phyloP scores from a whole-genome alignment of 768 basidiomycete species.

The Lentinula edodes region DNA sequence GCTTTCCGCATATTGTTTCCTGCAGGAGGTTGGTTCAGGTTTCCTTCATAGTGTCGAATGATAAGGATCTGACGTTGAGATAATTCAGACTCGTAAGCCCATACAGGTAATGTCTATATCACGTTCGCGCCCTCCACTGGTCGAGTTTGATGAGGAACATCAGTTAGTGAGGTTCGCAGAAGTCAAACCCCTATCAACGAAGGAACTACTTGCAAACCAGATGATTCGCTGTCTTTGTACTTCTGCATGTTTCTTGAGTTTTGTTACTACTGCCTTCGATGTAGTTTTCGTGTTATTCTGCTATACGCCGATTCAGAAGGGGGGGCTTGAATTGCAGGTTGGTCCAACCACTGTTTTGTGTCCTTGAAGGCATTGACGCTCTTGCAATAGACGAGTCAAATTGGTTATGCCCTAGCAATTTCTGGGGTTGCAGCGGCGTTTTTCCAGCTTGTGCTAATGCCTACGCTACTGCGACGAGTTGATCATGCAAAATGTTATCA shows the following conservation, averaged over 20 bases:
- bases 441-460: slow-evolving; percentile 49
- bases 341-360: not conserved
- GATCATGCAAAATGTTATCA: slow-evolving; percentile 47
- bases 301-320: slow-evolving; percentile 51
- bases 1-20: slow-evolving; percentile 36
- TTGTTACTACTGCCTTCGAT: slow-evolving; percentile 55
- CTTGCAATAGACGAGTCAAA: slow-evolving; percentile 25
- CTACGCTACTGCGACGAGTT: slow-evolving; percentile 43
- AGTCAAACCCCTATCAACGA: not conserved
- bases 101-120: slow-evolving; percentile 23
- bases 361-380: not conserved
- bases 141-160: not conserved
- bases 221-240: slow-evolving; percentile 46
- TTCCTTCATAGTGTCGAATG: not conserved
- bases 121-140: not conserved
- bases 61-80: not conserved
- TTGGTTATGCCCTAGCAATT: slow-evolving; percentile 49
- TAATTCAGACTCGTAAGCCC: slow-evolving; percentile 15
- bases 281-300: slow-evolving; percentile 68
- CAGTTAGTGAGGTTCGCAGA: slow-evolving; percentile 34
- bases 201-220: slow-evolving; percentile 40
- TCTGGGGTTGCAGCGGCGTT: slow-evolving; percentile 41
- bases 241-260: slow-evolving; percentile 49
- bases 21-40: slow-evolving; percentile 43
- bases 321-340: slow-evolving; percentile 56